Conservation (phyloP, 139 green algal genomes). For the Chlorella sp. region DNA sequence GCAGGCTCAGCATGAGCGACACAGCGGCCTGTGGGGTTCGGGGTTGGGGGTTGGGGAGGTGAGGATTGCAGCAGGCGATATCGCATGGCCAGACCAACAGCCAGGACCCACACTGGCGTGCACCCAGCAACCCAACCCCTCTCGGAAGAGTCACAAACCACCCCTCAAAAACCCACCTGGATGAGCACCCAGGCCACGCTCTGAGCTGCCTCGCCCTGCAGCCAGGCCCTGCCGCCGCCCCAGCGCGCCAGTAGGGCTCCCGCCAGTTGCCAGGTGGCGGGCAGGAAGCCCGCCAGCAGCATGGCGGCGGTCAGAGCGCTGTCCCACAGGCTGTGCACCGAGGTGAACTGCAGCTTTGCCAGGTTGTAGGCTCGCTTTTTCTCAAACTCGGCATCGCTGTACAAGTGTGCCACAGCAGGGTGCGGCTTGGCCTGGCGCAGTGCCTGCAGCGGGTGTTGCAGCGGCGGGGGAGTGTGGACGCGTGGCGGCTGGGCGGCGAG, state of each 20-base stretch:
- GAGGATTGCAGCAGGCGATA: no score
- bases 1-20: slow-evolving; percentile 55
- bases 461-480: background rate
- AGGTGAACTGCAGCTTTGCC: slow-evolving; percentile 63
- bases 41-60: no score
- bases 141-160: no score
- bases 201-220: slow-evolving; percentile 51
- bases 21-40: slow-evolving; percentile 21
- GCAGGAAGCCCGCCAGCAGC: slow-evolving; percentile 37
- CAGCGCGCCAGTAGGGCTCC: background rate
- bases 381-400: slow-evolving; percentile 48
- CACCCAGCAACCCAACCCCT: no score
- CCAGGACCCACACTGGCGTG: no score
- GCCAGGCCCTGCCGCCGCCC: background rate
- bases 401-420: slow-evolving; percentile 46
- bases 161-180: slow-evolving; percentile 32
- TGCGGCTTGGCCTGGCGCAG: slow-evolving; percentile 39
- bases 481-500: background rate
- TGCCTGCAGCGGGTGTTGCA: slow-evolving; percentile 26
- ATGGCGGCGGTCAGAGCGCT: slow-evolving; percentile 30
- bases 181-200: slow-evolving; percentile 67
- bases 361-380: slow-evolving; percentile 74
- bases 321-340: slow-evolving; percentile 45
- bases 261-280: slow-evolving; percentile 34
- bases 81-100: no score